A percentile compares a stretch with the other conserved stretches of the same genome.
Conservation (phyloP, 2,329 filamentous ascomycete species). For the Ascochyta pisi region DNA sequence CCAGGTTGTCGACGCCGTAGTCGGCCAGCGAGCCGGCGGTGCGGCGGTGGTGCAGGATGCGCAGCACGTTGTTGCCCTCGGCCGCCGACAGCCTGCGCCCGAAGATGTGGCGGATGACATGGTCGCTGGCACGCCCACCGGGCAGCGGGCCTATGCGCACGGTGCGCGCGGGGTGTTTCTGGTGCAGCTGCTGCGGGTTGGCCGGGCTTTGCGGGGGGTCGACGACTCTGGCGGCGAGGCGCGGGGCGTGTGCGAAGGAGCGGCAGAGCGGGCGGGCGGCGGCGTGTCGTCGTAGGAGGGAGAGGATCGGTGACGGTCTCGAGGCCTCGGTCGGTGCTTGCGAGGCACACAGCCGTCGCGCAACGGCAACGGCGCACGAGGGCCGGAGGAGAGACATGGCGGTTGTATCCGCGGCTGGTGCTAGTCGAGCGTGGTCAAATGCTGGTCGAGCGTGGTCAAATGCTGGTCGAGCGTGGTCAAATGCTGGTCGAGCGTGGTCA, state of each 20-base stretch:
- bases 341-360: conserved; percentile 37
- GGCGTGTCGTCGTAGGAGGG: conserved; percentile 23
- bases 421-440: no score
- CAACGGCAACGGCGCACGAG: conserved; percentile 34
- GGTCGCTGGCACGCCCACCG: conserved; percentile 33
- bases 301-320: conserved; percentile 26
- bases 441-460: not conserved
- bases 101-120: conserved; percentile 41
- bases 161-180: conserved; percentile 35
- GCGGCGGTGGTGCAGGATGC: conserved; percentile 49
- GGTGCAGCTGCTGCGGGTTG: conserved; percentile 14
- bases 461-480: no score
- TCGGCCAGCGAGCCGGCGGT: conserved; percentile 50
- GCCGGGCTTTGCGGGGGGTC: conserved; percentile 32
- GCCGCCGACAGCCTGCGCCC: conserved; percentile 33
- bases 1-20: conserved; percentile 47
- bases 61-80: conserved; percentile 47
- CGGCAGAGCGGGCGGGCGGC: conserved; percentile 26
- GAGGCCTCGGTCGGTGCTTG: conserved; percentile 19
- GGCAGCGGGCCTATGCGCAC: conserved; percentile 45
- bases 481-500: no score
- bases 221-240: conserved; percentile 33
- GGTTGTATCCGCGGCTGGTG: not conserved
- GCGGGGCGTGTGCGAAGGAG: conserved; percentile 33
- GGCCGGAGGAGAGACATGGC: conserved; percentile 40